These are phyloP conservation scores for Scedosporium aurantiacum DNA, from an alignment of 2,329 filamentous ascomycete species.

Conservation along the genomic window DNA sequence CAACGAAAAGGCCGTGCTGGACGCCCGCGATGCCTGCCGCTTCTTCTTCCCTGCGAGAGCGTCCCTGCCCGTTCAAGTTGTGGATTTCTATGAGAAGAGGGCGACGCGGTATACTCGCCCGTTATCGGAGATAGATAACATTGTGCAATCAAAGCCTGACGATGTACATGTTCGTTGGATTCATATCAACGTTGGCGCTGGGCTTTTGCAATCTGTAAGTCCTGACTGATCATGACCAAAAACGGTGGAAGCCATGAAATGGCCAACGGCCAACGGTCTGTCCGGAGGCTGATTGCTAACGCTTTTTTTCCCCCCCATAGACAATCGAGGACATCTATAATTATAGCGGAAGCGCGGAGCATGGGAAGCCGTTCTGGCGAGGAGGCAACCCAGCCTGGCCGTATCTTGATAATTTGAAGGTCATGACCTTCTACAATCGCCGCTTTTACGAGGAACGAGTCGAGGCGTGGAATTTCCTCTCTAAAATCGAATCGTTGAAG, in stretches of 20 bases:
- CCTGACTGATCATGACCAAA: background rate
- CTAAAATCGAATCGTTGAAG: background rate
- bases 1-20: background rate
- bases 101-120: background rate
- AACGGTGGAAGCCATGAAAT: background rate
- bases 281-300: background rate
- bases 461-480: background rate
- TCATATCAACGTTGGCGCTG: background rate
- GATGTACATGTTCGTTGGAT: background rate
- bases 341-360: background rate
- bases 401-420: background rate
- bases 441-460: background rate
- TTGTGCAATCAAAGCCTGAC: background rate
- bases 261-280: background rate
- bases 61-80: background rate
- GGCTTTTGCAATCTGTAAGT: background rate
- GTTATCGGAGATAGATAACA: background rate
- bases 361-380: background rate
- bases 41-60: background rate
- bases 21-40: background rate
- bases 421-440: background rate
- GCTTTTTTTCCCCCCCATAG: background rate
- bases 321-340: background rate
- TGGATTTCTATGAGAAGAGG: background rate
- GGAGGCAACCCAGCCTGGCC: background rate